Evolutionary conservation across 441 rosid genomes (phyloP), one percentile per base, ranked within the genome.

Genomic region (Rhodomyrtus psidioides): DNA sequence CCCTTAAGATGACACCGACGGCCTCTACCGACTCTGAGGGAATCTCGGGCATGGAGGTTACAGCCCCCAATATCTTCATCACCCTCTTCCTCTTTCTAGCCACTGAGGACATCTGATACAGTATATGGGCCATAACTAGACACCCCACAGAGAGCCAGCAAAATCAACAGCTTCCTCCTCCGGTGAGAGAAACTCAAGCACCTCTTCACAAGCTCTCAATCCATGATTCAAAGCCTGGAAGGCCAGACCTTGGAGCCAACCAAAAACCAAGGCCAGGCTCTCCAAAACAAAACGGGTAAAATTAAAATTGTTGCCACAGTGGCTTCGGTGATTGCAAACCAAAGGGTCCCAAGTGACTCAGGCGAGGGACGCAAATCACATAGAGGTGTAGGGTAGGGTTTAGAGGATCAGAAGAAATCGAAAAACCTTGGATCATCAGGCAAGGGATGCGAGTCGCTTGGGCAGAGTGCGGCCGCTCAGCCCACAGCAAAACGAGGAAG

Each of bases 1-100:
- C 86, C 53, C 81, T 83, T 39, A 83, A 55, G 86, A 86, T 58
- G 12, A 86, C 74, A 19, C 81, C 30, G 24, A 53, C 53, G 23
- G 88, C 27, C 49, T 87, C 88, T 0, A 82, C 84, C 3, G 88
- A 86, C 79, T 86, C 88, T 21, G 86, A 57, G 56, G 53, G 86
- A 86, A 86, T 55, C 83, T 87, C 88, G 15, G 85, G 39, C 75
- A 87, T 42, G 44, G 86, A 79, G 19, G 42, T 82, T 27, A 87
- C 15, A 16, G 86, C 86, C 12, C 84, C 88, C 7, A 84, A 53
- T 28, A 87, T 53, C 81, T 84, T 84, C 83, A 59, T 76, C 84
- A 81, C 30, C 30, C 84, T 87, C 85, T 82, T 76, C n/a, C n/a
- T n/a, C n/a, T n/a, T n/a, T n/a, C n/a, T n/a, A n/a, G n/a, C n/a